Conservation (phyloP, 805 yeast genomes). For the Ogataea pignaliae region DNA sequence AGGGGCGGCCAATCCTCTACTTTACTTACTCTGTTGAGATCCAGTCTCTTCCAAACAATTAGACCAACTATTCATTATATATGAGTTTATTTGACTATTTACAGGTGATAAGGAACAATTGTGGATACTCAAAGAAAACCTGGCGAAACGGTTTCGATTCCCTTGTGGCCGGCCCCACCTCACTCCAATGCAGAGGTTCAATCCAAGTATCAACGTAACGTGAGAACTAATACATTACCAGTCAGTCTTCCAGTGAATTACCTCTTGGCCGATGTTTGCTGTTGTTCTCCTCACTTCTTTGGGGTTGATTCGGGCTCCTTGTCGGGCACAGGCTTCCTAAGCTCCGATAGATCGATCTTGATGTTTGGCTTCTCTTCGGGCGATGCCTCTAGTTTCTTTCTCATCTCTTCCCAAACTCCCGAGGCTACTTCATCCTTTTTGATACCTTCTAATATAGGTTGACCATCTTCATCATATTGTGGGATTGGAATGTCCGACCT, state of each 20-base stretch:
- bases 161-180: too few relatives aligned
- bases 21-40: not conserved
- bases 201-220: too few relatives aligned
- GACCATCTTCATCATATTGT: constrained; percentile 44
- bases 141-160: too few relatives aligned
- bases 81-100: too few relatives aligned
- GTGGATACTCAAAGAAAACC: too few relatives aligned
- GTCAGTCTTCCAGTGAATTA: not conserved
- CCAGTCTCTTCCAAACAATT: not conserved
- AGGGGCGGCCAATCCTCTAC: too few relatives aligned
- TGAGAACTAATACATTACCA: too few relatives aligned
- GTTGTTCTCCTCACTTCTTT: too few relatives aligned
- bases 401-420: constrained; percentile 17
- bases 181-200: too few relatives aligned
- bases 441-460: constrained; percentile 23
- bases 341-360: constrained; percentile 3
- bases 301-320: not conserved
- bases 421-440: constrained; percentile 4
- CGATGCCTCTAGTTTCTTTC: constrained; percentile 15
- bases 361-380: constrained; percentile 12
- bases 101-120: too few relatives aligned
- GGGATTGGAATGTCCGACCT: constrained; percentile 58
- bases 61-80: not conserved
- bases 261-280: not conserved
- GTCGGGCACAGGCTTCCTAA: not conserved